Base-by-base conservation (phyloP, 441 rosid genomes). In the Populus hybrid region DNA sequence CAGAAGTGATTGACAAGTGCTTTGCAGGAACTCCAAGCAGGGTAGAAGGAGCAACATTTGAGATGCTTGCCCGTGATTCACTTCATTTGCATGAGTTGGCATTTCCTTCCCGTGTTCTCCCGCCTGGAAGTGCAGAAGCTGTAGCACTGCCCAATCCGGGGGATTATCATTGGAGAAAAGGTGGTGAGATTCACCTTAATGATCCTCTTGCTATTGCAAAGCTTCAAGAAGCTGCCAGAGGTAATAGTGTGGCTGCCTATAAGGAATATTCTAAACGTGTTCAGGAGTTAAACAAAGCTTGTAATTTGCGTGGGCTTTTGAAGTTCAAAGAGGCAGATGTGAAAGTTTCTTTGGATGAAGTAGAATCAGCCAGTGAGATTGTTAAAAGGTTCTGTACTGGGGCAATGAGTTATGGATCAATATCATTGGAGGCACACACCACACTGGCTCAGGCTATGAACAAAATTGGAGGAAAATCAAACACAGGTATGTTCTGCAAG, bases 401-500 rank as follows among this genome's bases (percentile, higher is more conserved):
- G 12, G 99, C 99, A 32, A 95, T 97, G 99, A 97, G 99, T 83
- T 97, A 97, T 84, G 99, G 99, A 77, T 97, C 99, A 8, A 97
- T 97, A 76, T 95, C 99, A 75, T 74, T 93, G 79, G 99, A 97
- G 89, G 99, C 99, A 11, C 99, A 95, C 79, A 28, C 92, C 9
- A 87, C 99, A 0, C 85, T 95, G 76, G 99, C 99, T 26, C 85
- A 88, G n/a, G 99, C 99, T 61, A 97, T 95, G 99, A 97, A 97
- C 82, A 91, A 78, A 78, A 83, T 97, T 79, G 99, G 99, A 78
- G 99, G 99, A 72, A 97, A 95, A 83, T 97, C 99, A 32, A 97
- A 97, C 72, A 95, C 99, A 82, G 99, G 99, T 97, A 87, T 63
- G 70, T 68, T 76, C 23, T 9, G 24, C 50, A 5, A 10, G 30